These are phyloP conservation scores for Clitopilus passeckerianus DNA, from an alignment of 768 basidiomycete species.

Conservation along the genomic window DNA sequence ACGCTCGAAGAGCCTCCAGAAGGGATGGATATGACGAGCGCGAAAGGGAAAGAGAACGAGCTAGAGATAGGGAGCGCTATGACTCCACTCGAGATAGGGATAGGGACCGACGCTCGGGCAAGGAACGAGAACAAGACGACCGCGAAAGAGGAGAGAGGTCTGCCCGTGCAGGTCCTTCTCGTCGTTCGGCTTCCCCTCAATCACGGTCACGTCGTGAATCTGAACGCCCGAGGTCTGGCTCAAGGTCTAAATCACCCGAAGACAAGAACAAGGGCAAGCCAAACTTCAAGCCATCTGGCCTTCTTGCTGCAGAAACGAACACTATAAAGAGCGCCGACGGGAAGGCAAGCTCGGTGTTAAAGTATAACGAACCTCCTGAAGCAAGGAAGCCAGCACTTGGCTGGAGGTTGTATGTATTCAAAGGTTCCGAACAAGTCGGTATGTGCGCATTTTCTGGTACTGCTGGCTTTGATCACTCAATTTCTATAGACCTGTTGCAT, in stretches of 20 bases:
- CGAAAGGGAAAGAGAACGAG: conserved; percentile 37
- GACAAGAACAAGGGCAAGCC: conserved; percentile 66
- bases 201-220: conserved; percentile 35
- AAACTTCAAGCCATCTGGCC: conserved; percentile 83
- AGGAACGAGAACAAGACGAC: conserved; percentile 23
- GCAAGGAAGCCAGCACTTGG: conserved; percentile 85
- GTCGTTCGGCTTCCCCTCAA: conserved; percentile 64
- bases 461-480: not conserved
- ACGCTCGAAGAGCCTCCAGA: conserved; percentile 3
- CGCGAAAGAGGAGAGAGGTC: not conserved
- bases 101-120: conserved; percentile 10
- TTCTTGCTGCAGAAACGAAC: conserved; percentile 95
- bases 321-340: conserved; percentile 75
- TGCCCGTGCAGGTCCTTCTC: conserved; percentile 20
- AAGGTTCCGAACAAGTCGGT: conserved; percentile 91
- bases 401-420: conserved; percentile 98
- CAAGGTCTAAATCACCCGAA: conserved; percentile 37
- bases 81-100: conserved; percentile 20
- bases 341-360: conserved; percentile 70
- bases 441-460: conserved; percentile 22
- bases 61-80: conserved; percentile 40
- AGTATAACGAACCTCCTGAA: conserved; percentile 99
- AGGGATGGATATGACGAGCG: conserved; percentile 15
- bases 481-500: conserved; percentile 71
- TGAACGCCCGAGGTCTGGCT: conserved; percentile 26